Evolutionary conservation across 768 basidiomycete species (phyloP).

Genomic region (Boletus vinaceobasis): DNA sequence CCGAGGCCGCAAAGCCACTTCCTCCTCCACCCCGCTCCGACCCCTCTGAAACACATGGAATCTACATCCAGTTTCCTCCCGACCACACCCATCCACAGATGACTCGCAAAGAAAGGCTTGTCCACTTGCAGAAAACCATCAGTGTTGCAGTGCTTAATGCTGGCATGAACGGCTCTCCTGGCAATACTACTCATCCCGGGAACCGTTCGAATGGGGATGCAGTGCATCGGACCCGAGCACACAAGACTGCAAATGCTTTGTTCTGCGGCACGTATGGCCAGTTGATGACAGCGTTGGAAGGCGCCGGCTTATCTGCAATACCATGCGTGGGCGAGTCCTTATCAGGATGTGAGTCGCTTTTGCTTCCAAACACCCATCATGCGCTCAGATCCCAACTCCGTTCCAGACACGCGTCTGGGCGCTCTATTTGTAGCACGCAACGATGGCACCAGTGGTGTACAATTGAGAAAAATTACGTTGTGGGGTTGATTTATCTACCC

Average conservation of each 20-base stretch:
- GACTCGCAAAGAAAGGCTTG: slow-evolving; percentile 22
- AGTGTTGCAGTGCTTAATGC: slow-evolving; percentile 36
- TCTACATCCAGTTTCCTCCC: slow-evolving; percentile 23
- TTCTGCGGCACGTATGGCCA: slow-evolving; percentile 45
- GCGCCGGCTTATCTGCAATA: slow-evolving; percentile 34
- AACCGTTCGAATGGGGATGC: background rate
- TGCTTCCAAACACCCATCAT: background rate
- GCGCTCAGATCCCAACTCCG: background rate
- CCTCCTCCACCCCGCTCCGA: slow-evolving; percentile 14
- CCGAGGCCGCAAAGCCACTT: slow-evolving; percentile 15
- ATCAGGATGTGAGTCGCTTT: slow-evolving; percentile 28
- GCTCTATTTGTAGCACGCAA: slow-evolving; percentile 39
- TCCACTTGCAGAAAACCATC: slow-evolving; percentile 35
- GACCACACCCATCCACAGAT: background rate
- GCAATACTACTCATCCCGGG: slow-evolving; percentile 1
- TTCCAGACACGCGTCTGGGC: slow-evolving; percentile 39
- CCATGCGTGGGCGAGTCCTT: slow-evolving; percentile 31
- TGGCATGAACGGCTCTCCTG: slow-evolving; percentile 38
- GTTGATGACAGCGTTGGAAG: slow-evolving; percentile 37
- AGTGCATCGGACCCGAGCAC: slow-evolving; percentile 3
- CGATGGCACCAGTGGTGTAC: slow-evolving; percentile 28
- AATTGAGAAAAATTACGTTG: slow-evolving; percentile 38
- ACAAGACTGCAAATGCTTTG: slow-evolving; percentile 28
- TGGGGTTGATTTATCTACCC: slow-evolving; percentile 33
- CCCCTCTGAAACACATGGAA: slow-evolving; percentile 15